Evolutionary conservation across 2,329 filamentous ascomycete genomes (phyloP), one percentile per base, ranked within the genome.

Genomic region (Domatiomyces catenatus): DNA sequence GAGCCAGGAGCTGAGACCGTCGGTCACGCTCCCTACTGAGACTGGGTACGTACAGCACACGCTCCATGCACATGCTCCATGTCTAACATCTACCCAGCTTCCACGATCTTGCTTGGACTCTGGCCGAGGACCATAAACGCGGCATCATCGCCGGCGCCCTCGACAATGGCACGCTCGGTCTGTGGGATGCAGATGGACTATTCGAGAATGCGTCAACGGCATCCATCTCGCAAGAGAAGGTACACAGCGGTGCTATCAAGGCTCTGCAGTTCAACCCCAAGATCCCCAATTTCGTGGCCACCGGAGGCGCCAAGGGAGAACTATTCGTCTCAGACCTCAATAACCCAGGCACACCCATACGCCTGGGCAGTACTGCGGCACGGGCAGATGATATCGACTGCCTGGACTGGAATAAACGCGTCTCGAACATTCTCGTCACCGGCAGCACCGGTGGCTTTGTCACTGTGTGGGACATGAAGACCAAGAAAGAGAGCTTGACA

Each of bases 381-480:
- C 84, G 90, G 63, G 85, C 88, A 42, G 90, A 96, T 62, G 92
- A 98, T 61, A 86, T 96, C 57, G 92, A 96, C 62, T 94, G 89
- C 58, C 75, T 98, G 54, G 90, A 94, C 60, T 98, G 93, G 93
- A 98, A 98, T 70, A 89, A 88, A 64, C 96, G 94, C 71, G 90
- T 96, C 43, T 80, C 90, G 12, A 90, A 98, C 65, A 98, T 98
- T 65, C 72, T 98, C 59, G 92, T 90, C 17, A 96, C 90, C 8
- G 92, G 92, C 58, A 90, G 89, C 64, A 84, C 81, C 55, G 89
- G 88, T 47, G 92, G 92, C 3, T 94, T 96, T 62, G 89, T 96
- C 36, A 96, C 92, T 1, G 90, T 98, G 17, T 98, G 92, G 92
- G 92, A 98, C 69, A 76, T 96, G 57, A 95, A 94, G 74, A 88